These are phyloP conservation scores for Ustilago crameri DNA, from an alignment of 1,284 basidiomycete species.

Conservation along the genomic window DNA sequence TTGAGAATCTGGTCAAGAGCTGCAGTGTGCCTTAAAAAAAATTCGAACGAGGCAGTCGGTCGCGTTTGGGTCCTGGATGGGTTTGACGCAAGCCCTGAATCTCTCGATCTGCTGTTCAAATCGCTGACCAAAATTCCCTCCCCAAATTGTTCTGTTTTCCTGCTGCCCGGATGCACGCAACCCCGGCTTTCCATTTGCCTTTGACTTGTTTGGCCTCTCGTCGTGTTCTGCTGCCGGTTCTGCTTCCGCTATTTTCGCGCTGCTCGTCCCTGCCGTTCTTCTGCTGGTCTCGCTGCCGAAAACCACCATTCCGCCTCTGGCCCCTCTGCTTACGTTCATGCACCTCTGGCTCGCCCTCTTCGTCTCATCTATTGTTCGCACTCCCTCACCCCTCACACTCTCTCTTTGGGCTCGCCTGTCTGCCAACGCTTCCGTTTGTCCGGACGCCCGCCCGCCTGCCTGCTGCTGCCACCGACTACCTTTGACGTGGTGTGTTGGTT, in stretches of 20 bases:
- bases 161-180: background rate
- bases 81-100: background rate
- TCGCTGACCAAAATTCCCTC: background rate
- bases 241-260: background rate
- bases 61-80: too few relatives aligned
- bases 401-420: too few relatives aligned
- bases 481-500: too few relatives aligned
- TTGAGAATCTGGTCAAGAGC: too few relatives aligned
- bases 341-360: background rate
- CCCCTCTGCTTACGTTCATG: background rate
- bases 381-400: background rate
- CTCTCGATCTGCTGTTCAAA: conserved; percentile 1
- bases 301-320: background rate
- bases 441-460: too few relatives aligned
- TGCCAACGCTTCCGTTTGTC: background rate
- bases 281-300: background rate
- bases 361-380: background rate
- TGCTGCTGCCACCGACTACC: too few relatives aligned
- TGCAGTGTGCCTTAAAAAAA: too few relatives aligned
- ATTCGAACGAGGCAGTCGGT: too few relatives aligned
- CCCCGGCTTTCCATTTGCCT: background rate
- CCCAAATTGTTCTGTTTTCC: background rate
- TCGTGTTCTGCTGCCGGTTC: background rate
- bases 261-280: background rate
- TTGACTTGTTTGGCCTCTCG: background rate